These are phyloP conservation scores for Pythium apleroticum DNA, from an alignment of 352 stramenopile genomes.

Conservation along the genomic window DNA sequence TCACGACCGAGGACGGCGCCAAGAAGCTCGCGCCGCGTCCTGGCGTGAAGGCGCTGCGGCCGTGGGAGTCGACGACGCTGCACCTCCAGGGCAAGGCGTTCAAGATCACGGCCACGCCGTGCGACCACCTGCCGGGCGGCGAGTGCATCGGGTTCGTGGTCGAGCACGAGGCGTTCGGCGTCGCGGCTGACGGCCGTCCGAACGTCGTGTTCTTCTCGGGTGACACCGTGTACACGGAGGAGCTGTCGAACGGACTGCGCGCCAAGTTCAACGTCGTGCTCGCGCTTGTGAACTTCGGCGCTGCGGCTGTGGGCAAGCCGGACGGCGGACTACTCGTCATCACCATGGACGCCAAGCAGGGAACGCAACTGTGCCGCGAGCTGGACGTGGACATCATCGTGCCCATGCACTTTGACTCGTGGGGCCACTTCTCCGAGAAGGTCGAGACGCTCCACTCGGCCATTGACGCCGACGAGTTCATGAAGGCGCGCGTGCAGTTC, in stretches of 20 bases:
- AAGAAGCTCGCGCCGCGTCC: conserved; percentile 42
- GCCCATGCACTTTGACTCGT: conserved; percentile 45
- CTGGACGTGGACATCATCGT: conserved; percentile 34
- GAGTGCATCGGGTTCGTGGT: conserved; percentile 41
- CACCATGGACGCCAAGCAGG: conserved; percentile 34
- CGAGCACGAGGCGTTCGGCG: conserved; percentile 34
- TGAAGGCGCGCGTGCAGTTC: not conserved
- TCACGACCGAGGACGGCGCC: conserved; percentile 40
- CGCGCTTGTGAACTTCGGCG: conserved; percentile 40
- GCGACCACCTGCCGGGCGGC: conserved; percentile 33
- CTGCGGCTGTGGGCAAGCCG: conserved; percentile 15
- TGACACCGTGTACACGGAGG: conserved; percentile 38
- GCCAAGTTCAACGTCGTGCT: conserved; percentile 36
- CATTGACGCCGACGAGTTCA: not conserved
- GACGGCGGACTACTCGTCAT: conserved; percentile 20
- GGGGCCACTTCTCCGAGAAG: conserved; percentile 34
- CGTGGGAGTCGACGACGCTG: conserved; percentile 34
- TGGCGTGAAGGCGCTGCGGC: conserved; percentile 32
- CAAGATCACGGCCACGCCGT: conserved; percentile 43
- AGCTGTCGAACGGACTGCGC: conserved; percentile 29
- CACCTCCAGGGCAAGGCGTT: conserved; percentile 35
- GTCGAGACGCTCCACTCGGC: not conserved
- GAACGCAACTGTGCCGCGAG: conserved; percentile 26
- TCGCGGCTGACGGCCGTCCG: conserved; percentile 26
- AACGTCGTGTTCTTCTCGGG: conserved; percentile 44